These are phyloP conservation scores for Phanerochaete carnosa DNA, from an alignment of 768 basidiomycete species.

Conservation along the genomic window DNA sequence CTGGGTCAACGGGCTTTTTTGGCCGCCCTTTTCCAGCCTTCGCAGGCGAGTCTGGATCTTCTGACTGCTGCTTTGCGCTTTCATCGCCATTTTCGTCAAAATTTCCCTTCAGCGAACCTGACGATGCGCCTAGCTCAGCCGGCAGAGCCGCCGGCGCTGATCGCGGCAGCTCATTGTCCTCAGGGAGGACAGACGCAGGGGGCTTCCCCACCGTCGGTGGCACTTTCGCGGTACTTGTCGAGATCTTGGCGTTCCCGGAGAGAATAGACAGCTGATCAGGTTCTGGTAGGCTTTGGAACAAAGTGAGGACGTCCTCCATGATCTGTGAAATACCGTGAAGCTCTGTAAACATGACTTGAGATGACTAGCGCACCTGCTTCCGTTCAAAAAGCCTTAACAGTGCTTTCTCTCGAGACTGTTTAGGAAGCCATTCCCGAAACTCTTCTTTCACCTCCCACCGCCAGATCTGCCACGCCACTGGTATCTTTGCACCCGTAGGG, in stretches of 20 bases:
- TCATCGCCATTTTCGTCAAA: neutral
- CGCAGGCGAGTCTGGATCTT: neutral
- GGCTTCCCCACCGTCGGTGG: neutral
- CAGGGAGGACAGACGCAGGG: neutral
- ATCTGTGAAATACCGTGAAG: slow-evolving; percentile 38
- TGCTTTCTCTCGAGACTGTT: slow-evolving; percentile 58
- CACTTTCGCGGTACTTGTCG: neutral
- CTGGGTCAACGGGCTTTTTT: slow-evolving; percentile 55
- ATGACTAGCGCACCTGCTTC: slow-evolving; percentile 44
- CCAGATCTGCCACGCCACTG: slow-evolving; percentile 72
- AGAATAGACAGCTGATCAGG: slow-evolving; percentile 34
- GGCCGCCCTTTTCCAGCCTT: slow-evolving; percentile 29
- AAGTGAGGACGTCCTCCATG: slow-evolving; percentile 47
- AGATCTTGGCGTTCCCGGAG: neutral
- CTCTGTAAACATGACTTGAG: neutral
- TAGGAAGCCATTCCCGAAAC: slow-evolving; percentile 62
- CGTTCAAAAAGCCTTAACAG: slow-evolving; percentile 63
- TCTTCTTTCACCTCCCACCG: slow-evolving; percentile 78
- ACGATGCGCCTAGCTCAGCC: neutral
- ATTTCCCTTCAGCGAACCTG: neutral
- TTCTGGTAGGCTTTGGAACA: slow-evolving; percentile 58
- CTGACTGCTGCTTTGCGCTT: slow-evolving; percentile 30
- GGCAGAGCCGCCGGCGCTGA: neutral
- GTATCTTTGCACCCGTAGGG: slow-evolving; percentile 46
- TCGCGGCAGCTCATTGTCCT: neutral